Evolutionary conservation across 225 moss, liverwort and hornwort species (phyloP), one percentile per base, ranked within the genome.

Genomic region (Antitrichia curtipendula): DNA sequence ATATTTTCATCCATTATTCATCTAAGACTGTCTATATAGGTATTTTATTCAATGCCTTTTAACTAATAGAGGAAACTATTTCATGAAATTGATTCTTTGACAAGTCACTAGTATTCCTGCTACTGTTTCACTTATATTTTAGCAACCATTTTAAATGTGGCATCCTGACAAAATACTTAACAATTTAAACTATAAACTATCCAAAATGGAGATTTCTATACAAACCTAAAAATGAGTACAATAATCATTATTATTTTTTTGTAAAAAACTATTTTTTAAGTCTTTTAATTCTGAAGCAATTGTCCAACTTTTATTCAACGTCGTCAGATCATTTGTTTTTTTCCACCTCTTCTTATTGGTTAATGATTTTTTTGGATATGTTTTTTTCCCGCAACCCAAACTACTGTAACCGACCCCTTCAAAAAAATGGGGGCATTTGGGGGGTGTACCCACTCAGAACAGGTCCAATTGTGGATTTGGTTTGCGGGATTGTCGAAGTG

Each of bases 21-120:
- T n/a, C 23, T 54, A n/a, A 76, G 10, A n/a, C 1, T 0, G 1
- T 6, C 3, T 76, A 16, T 9, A 0, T 24, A n/a, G 9, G 6
- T 76, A 76, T 76, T 34, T 36, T 6, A 16, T 24, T 53, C 7
- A 2, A 54, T n/a, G 1, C n/a, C n/a, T 2, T 16, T 38, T n/a
- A 1, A 10, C 36, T 38, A 36, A 14, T 13, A 54, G 0, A 16
- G 8, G 1, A 22, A 53, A 36, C 6, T 53, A 36, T 36, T 53
- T 53, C 0, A 24, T 53, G 23, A 38, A 20, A 36, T 75, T 75
- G 36, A 53, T 53, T 36, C 8, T 36, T 0, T 0, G 0, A 53
- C 14, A 53, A 75, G 23, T 36, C 5, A 52, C 0, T 52, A 53
- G 1, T n/a, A n/a, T n/a, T n/a, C n/a, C n/a, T n/a, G n/a, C n/a